Conservation (phyloP, 2,329 filamentous ascomycete species). For the Purpureocillium takamizusanense region DNA sequence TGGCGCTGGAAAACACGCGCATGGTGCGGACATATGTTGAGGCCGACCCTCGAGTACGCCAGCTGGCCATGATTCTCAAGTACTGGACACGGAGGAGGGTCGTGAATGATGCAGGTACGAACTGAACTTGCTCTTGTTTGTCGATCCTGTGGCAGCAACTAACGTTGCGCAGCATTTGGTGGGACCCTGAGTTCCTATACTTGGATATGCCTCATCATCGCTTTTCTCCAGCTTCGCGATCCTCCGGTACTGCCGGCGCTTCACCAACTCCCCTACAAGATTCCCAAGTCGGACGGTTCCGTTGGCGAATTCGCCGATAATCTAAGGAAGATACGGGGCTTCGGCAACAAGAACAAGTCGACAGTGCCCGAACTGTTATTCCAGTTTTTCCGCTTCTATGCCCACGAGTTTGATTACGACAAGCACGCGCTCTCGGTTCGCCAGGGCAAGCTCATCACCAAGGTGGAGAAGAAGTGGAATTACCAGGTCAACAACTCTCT, state of each 20-base stretch:
- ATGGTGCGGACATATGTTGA: conserved; percentile 98
- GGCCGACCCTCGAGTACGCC: conserved; percentile 81
- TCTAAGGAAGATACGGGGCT: conserved; percentile 62
- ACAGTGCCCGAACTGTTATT: conserved; percentile 82
- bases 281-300: conserved; percentile 51
- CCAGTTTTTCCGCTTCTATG: conserved; percentile 91
- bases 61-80: conserved; percentile 93
- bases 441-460: conserved; percentile 67
- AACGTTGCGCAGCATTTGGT: conserved; percentile 57
- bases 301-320: conserved; percentile 82
- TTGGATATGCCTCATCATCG: conserved; percentile 98
- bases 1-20: conserved; percentile 89
- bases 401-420: conserved; percentile 86
- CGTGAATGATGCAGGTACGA: conserved; percentile 89
- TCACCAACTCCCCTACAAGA: conserved; percentile 52
- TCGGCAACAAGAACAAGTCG: conserved; percentile 72
- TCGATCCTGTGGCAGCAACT: conserved; percentile 8
- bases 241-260: conserved; percentile 79
- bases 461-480: conserved; percentile 85
- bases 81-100: conserved; percentile 91
- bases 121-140: conserved; percentile 9
- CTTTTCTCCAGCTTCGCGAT: conserved; percentile 81
- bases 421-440: conserved; percentile 78
- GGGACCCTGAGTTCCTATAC: conserved; percentile 96
- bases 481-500: conserved; percentile 70